A percentile compares a stretch with the other conserved stretches of the same genome.
These are phyloP conservation scores for Punica granatum DNA, from an alignment of 345 rosid genomes.

Conservation along the genomic window DNA sequence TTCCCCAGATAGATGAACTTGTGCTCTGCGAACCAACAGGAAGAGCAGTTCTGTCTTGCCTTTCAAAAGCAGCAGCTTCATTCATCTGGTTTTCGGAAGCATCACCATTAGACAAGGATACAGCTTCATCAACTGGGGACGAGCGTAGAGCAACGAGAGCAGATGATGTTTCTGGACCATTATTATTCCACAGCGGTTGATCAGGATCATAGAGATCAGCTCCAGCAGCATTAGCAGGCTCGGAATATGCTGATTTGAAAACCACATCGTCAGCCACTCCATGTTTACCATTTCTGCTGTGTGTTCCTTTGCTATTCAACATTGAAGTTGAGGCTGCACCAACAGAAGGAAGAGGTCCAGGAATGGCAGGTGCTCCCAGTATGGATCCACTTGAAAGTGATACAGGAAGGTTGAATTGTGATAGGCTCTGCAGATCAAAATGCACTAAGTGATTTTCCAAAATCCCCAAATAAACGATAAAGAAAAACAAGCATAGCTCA, in stretches of 20 bases:
- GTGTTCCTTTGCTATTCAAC: slow-evolving; percentile 37
- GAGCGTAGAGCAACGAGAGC: slow-evolving; percentile 40
- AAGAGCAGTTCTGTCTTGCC: slow-evolving; percentile 22
- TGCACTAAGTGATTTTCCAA: neutral
- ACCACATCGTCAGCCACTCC: slow-evolving; percentile 53
- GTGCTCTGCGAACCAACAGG: slow-evolving; percentile 33
- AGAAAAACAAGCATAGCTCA: neutral
- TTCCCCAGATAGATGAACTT: slow-evolving; percentile 65
- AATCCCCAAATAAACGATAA: neutral
- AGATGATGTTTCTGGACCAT: slow-evolving; percentile 59
- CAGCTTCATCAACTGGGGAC: slow-evolving; percentile 46
- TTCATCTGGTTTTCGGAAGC: slow-evolving; percentile 24
- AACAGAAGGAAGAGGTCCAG: slow-evolving; percentile 40
- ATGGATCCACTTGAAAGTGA: slow-evolving; percentile 72
- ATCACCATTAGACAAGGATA: slow-evolving; percentile 40
- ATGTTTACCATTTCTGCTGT: slow-evolving; percentile 35
- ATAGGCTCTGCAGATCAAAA: slow-evolving; percentile 70
- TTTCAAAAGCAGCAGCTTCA: slow-evolving; percentile 33
- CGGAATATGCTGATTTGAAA: slow-evolving; percentile 47
- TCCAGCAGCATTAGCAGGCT: slow-evolving; percentile 36
- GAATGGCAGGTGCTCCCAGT: slow-evolving; percentile 47
- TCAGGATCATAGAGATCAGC: slow-evolving; percentile 97
- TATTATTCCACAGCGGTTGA: slow-evolving; percentile 89
- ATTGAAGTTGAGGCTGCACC: slow-evolving; percentile 42
- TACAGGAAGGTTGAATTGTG: slow-evolving; percentile 95